Evolutionary conservation across 108 stramenopile species (phyloP), one percentile per base, ranked within the genome.

Genomic region (Cyclostephanos tholiformis): DNA sequence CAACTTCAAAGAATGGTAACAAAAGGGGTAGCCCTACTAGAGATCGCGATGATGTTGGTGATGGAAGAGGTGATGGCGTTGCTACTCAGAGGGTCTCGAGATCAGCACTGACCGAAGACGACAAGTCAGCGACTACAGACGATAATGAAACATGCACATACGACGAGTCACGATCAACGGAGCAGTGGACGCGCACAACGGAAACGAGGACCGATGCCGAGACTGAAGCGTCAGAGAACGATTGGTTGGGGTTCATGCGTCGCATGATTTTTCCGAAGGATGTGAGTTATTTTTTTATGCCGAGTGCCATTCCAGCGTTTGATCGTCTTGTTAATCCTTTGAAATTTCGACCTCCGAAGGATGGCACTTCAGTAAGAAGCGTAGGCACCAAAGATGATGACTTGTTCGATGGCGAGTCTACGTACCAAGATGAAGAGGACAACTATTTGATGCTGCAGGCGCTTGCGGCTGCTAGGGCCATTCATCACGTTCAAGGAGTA

Each of bases 401-500:
- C 25, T 49, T 72, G 23, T 74, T 35, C 7, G 67, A 60, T 26
- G 39, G 25, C 29, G 52, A 51, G 39, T 50, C 74, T 1, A 57
- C 36, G 19, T 43, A 32, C 22, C 71, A 76, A 11, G 80, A 78
- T 2, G 77, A 72, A 23, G 77, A 65, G 41, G 75, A 76, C 20
- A 69, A 39, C 23, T 76, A 77, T 39, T 41, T 81, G 30, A 39
- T 81, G 32, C 80, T 77, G 44, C 80, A 76, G 41, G 80, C 80
- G 43, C 22, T 81, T 43, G 80, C 80, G 23, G 84, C 94, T 16
- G 91, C 94, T 11, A 75, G 65, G 30, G 84, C 89, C 0, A 65
- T 87, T n/a, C 91, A 95, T 71, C 64, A 83, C 20, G 52, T 85
- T 29, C 80, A 83, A 52, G 91, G 89, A 41, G 63, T 86, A 36